Conservation (phyloP, 2,329 filamentous ascomycete genomes). For the Diaporthe sp. region DNA sequence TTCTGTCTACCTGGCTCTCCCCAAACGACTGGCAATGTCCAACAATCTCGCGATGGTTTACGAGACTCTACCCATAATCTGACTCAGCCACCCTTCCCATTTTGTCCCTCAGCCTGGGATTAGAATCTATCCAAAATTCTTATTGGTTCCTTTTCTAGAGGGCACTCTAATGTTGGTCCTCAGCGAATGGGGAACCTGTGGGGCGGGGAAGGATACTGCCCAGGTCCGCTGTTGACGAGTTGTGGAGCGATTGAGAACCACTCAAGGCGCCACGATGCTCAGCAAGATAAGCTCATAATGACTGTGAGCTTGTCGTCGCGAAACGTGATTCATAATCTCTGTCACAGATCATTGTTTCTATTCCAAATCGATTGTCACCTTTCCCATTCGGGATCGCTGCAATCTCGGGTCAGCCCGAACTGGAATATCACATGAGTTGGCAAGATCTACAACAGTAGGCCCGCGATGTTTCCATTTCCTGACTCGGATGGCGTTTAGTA, state of each 20-base stretch:
- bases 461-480: not conserved
- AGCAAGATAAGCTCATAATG: not conserved
- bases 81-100: not conserved
- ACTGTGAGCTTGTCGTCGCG: not conserved
- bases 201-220: not conserved
- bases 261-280: not conserved
- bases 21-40: not conserved
- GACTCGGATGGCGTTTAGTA: not conserved
- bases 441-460: not conserved
- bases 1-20: not conserved
- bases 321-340: slow-evolving; percentile 4
- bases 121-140: not conserved
- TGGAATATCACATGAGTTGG: not conserved
- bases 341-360: not conserved
- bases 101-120: too few relatives aligned
- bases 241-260: not conserved
- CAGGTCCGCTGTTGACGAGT: not conserved
- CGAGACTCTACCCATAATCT: too few relatives aligned
- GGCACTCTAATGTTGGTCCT: not conserved
- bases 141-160: not conserved
- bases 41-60: too few relatives aligned
- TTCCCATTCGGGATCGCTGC: not conserved
- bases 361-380: not conserved
- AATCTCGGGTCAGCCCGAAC: not conserved
- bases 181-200: not conserved